Base-by-base conservation (phyloP, 2,329 filamentous ascomycete genomes). In the Hawksworthiomyces lignivorus region DNA sequence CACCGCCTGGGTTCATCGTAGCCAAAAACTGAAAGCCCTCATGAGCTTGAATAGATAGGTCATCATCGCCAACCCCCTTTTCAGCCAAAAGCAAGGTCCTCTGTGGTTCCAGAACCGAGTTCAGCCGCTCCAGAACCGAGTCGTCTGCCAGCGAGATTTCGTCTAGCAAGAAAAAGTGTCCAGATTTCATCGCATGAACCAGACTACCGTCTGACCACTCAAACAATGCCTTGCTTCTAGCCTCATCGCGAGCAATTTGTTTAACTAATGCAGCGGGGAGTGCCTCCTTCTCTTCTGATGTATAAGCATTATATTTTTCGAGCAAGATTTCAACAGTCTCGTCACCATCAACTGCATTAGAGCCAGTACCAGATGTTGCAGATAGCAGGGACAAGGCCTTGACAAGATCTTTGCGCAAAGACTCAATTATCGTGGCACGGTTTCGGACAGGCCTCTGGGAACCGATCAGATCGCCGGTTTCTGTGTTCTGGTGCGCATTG, bases 81-180 rank as follows among this genome's bases (percentile, higher is more conserved):
- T 98, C 92, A 0, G 94, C 94, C 14, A 99, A 73, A 4, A 98
- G 68, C 21, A 98, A 76, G 0, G 85, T 87, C 39, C 92, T 76
- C 33, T 85, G 80, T 2, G 92, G 82, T 59, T 99, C 92, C 1
- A 99, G 77, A 6, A 97, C 90, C 52, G 90, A 97, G 65, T 99
- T 99, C 24, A 99, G 71, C 52, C 92, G 79, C 59, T 99, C 92
- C 14, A 99, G 70, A 4, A 98, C 94, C 6, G 94, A 97, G 58
- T 99, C 92, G 56, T 98, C 94, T 0, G 92, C 92, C 7, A 99
- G 75, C 7, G 94, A 98, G 26, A 99, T 97, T 58, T 99, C 94
- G 53, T 98, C 92, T 0, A 99, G 79, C 18, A 99, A 72, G 63
- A 98, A 99, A 56, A 87, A 88, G 50, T 88, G 77, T 0, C 89